Evolutionary conservation across 2,329 filamentous ascomycete species (phyloP), one percentile per base, ranked within the genome.

Genomic region (Chrysoporthe puriensis): DNA sequence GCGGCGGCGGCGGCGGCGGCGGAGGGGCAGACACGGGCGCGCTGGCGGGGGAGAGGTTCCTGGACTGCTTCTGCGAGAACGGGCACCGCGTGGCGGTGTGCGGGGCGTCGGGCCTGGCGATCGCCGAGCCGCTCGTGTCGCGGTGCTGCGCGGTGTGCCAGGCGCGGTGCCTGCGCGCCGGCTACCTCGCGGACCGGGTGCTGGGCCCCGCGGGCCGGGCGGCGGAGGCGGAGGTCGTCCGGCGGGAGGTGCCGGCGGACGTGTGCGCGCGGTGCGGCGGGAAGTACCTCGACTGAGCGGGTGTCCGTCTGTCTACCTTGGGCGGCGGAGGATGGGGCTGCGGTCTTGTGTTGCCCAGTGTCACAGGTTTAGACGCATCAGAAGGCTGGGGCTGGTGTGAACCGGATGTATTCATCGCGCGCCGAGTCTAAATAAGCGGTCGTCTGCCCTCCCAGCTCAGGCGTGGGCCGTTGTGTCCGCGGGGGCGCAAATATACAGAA

Each of bases 131-230:
- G 0, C 84, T 83, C 2, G 79, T 84, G 59, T 87, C 86, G 0
- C 79, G 82, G 44, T 81, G 82, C 3, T 89, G 86, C 64, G 84
- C 83, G 26, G 83, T 88, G 2, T 89, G 86, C 71, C 82, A 82
- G 18, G 75, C 81, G 36, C 81, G 86, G 34, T 86, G 84, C 8
- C 78, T 88, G 26, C 80, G 81, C 58, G 74, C 79, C 0, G 76
- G 79, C 4, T 79, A 82, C 70, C 74, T 88, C 32, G 71, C 73
- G 2, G 75, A 71, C 32, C 73, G 80, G 14, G 62, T 74, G 57
- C 46, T 70, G 54, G 34, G 62, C 4, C 68, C 68, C 9, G 66
- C 66, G 42, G 70, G 68, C 2, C 48, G 62, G 68, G 68, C 59
- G 8, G 72, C 69, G 18, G 68, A 65, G 66, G 70, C 66, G 8